Percentiles rank a stretch among this genome's conserved stretches.
Conservation (phyloP, 2,329 filamentous ascomycete genomes). For the Ceratocystis huliohia region DNA sequence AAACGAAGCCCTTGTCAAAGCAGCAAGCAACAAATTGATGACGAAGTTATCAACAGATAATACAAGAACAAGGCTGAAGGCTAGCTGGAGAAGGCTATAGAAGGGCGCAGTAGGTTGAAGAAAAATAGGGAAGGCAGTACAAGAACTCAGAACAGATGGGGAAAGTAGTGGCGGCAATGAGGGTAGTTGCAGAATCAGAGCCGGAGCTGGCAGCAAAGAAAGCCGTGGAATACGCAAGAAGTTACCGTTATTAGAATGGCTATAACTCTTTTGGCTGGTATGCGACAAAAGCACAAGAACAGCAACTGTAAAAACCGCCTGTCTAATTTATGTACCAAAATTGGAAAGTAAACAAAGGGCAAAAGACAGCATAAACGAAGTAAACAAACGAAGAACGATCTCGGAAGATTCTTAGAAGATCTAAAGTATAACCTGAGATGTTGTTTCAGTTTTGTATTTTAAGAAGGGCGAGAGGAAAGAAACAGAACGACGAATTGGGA, state of each 20-base stretch:
- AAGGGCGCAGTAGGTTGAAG: background rate
- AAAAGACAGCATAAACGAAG: background rate
- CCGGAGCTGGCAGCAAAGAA: background rate
- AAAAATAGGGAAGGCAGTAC: background rate
- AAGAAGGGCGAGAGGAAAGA: background rate
- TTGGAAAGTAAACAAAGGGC: background rate
- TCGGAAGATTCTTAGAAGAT: background rate
- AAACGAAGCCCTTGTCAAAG: background rate
- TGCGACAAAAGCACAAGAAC: background rate
- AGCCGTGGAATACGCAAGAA: background rate
- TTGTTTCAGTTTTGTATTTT: background rate
- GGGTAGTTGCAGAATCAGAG: conserved; percentile 6
- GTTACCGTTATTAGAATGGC: background rate
- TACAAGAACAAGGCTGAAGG: background rate
- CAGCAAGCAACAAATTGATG: background rate
- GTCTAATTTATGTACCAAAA: background rate
- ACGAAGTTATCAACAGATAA: background rate
- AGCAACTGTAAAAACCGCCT: background rate
- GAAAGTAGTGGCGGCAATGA: background rate
- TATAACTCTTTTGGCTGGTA: background rate
- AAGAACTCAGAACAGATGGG: background rate
- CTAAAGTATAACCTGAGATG: background rate
- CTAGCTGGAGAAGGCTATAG: background rate
- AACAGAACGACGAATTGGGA: background rate
- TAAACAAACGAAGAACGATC: background rate